Conservation (phyloP, 352 stramenopile genomes). For the Pythium insidiosum region DNA sequence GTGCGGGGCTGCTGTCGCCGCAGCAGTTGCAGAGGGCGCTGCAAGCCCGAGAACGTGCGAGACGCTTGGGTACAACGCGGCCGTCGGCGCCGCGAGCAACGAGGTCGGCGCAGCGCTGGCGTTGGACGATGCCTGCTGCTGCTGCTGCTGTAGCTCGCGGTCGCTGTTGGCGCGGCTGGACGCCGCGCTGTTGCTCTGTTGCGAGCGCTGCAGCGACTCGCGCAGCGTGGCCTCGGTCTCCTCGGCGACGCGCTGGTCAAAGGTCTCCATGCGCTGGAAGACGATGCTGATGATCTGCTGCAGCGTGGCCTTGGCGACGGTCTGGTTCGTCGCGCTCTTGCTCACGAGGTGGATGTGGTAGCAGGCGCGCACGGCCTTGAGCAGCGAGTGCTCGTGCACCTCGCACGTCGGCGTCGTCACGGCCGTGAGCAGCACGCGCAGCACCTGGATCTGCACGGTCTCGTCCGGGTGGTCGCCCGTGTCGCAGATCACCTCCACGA, state of each 20-base stretch:
- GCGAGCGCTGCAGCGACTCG: conserved; percentile 27
- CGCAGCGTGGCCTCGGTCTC: conserved; percentile 53
- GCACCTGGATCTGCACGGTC: conserved; percentile 89
- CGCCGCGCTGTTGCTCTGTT: conserved; percentile 1
- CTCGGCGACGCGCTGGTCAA: conserved; percentile 66
- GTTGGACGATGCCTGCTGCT: background rate
- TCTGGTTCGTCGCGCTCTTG: conserved; percentile 92
- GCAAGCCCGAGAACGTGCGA: conserved; percentile 21
- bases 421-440: conserved; percentile 87
- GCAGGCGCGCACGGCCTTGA: conserved; percentile 92
- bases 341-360: conserved; percentile 96
- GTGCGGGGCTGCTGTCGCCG: conserved; percentile 11
- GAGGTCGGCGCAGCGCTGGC: conserved; percentile 3
- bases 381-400: conserved; percentile 90
- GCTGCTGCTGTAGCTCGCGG: conserved; percentile 5
- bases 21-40: conserved; percentile 1
- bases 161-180: conserved; percentile 8
- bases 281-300: conserved; percentile 96
- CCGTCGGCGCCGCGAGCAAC: conserved; percentile 7
- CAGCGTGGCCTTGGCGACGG: conserved; percentile 95
- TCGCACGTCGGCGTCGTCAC: conserved; percentile 87
- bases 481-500: conserved; percentile 85
- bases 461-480: conserved; percentile 89
- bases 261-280: conserved; percentile 95
- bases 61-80: conserved; percentile 41